Conservation (phyloP, 2,329 filamentous ascomycete genomes). For the Acephala macrosclerotiorum region DNA sequence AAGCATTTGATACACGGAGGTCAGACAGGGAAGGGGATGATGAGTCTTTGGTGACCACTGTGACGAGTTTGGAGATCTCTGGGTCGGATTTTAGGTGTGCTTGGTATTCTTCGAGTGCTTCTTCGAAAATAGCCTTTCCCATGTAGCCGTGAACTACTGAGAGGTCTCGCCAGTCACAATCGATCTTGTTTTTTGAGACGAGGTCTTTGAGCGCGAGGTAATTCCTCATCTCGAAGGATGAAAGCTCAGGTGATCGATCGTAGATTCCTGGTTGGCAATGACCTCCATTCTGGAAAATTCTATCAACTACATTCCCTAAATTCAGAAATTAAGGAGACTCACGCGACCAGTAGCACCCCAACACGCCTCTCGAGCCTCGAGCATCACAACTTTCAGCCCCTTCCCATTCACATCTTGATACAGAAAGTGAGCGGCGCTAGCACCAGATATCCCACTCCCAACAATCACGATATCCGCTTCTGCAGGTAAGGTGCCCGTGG, state of each 20-base stretch:
- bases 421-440: slow-evolving; percentile 72
- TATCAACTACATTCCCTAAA: slow-evolving; percentile 6
- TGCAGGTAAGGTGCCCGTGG: slow-evolving; percentile 67
- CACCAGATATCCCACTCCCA: slow-evolving; percentile 79
- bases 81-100: slow-evolving; percentile 59
- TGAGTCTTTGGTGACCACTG: slow-evolving; percentile 44
- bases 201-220: slow-evolving; percentile 66
- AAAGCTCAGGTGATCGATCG: slow-evolving; percentile 63
- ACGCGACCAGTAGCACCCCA: slow-evolving; percentile 86
- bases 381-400: slow-evolving; percentile 66
- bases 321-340: slow-evolving; percentile 45
- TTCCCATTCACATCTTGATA: slow-evolving; percentile 52
- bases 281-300: slow-evolving; percentile 63
- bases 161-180: slow-evolving; percentile 73
- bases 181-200: slow-evolving; percentile 62
- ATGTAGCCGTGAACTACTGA: slow-evolving; percentile 71
- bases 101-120: slow-evolving; percentile 58
- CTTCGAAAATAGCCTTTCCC: slow-evolving; percentile 59
- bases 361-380: slow-evolving; percentile 82
- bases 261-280: slow-evolving; percentile 81
- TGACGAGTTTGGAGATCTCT: slow-evolving; percentile 57
- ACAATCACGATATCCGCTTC: slow-evolving; percentile 74
- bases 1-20: slow-evolving; percentile 62
- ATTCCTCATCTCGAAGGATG: slow-evolving; percentile 76
- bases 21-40: slow-evolving; percentile 50